A percentile compares a stretch with the other conserved stretches of the same genome.
Evolutionary conservation across 257 asterid species (phyloP).

Genomic region (Solanum ahanhuiri): DNA sequence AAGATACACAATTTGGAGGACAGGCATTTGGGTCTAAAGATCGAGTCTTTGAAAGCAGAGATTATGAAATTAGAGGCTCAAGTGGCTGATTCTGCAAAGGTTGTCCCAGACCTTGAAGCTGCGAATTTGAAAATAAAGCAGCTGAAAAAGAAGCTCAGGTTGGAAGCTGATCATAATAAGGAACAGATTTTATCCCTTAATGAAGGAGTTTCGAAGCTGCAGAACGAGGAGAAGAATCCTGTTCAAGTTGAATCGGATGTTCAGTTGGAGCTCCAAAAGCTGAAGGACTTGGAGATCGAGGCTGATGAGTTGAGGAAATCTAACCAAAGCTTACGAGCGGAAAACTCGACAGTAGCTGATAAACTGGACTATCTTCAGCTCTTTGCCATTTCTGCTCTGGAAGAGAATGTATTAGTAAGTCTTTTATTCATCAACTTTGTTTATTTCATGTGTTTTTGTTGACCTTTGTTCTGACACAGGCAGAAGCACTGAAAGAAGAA

Average conservation of each 20-base stretch:
- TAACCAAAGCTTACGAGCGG: conserved; percentile 35
- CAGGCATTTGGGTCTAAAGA: conserved; percentile 50
- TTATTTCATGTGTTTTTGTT: neutral
- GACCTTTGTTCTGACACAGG: conserved; percentile 21
- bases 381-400: conserved; percentile 37
- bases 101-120: conserved; percentile 54
- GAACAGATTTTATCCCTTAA: conserved; percentile 60
- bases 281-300: conserved; percentile 42
- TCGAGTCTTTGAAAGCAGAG: conserved; percentile 58
- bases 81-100: conserved; percentile 52
- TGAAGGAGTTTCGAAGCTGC: conserved; percentile 60
- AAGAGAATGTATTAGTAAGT: conserved; percentile 42
- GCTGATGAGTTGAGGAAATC: conserved; percentile 39
- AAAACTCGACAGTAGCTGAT: conserved; percentile 43
- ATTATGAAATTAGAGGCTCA: conserved; percentile 50
- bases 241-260: conserved; percentile 18
- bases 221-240: conserved; percentile 29
- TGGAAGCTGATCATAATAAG: conserved; percentile 54
- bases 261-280: conserved; percentile 20
- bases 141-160: conserved; percentile 46
- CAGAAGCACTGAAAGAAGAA: conserved; percentile 43
- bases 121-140: conserved; percentile 57
- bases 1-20: conserved; percentile 55
- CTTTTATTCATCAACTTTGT: neutral
- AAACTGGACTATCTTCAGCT: conserved; percentile 40